A percentile compares a stretch with the other conserved stretches of the same genome.
Evolutionary conservation across 139 green algal genomes (phyloP).

Genomic region (Edaphochlamys debaryana): DNA sequence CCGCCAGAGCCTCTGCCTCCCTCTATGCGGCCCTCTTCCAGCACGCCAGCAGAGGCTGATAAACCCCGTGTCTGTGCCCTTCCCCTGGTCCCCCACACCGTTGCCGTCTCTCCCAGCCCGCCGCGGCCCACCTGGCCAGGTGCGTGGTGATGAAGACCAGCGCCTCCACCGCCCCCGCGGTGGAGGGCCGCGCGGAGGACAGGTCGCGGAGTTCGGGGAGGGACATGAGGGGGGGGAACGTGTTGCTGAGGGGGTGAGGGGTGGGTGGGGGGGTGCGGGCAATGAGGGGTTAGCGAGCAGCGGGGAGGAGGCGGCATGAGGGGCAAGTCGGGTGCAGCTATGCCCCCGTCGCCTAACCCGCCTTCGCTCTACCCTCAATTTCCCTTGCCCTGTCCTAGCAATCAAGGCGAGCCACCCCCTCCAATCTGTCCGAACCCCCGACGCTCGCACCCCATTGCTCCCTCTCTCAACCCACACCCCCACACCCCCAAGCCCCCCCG

Average conservation of each 20-base stretch:
- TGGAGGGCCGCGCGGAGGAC: not conserved
- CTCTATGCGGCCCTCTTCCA: too few relatives aligned
- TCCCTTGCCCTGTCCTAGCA: too few relatives aligned
- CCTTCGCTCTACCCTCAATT: too few relatives aligned
- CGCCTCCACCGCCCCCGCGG: conserved; percentile 21
- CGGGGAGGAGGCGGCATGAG: not conserved
- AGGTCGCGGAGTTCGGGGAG: conserved; percentile 26
- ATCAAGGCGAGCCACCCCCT: too few relatives aligned
- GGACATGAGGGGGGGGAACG: conserved; percentile 25
- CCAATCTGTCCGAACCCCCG: not conserved
- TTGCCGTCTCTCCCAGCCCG: too few relatives aligned
- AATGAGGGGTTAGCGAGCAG: not conserved
- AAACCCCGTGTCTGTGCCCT: too few relatives aligned
- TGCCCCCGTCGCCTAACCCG: too few relatives aligned
- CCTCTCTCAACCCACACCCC: not conserved
- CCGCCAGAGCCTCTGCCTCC: too few relatives aligned
- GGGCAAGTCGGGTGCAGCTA: too few relatives aligned
- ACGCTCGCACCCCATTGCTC: not conserved
- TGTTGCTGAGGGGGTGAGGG: not conserved
- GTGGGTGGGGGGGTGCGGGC: not conserved
- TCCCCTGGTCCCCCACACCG: too few relatives aligned
- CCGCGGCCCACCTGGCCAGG: not conserved
- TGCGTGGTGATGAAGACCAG: conserved; percentile 19
- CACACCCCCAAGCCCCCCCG: too few relatives aligned
- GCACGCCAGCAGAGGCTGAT: too few relatives aligned